A percentile compares a stretch with the other conserved stretches of the same genome.
Evolutionary conservation across 495 filamentous ascomycete genomes (phyloP).

Genomic region (Lasiosphaeris hirsuta): DNA sequence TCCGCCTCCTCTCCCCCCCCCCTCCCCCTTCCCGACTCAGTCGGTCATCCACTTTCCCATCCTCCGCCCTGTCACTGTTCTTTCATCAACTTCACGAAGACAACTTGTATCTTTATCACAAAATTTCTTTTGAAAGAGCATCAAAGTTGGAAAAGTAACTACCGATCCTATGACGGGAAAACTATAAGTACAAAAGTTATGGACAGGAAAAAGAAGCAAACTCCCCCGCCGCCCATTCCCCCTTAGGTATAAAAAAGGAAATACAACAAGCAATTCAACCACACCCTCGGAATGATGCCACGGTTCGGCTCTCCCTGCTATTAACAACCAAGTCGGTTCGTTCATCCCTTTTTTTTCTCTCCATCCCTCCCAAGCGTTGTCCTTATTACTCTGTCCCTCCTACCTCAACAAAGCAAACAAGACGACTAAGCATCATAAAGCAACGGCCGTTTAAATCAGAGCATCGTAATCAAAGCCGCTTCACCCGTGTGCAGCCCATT

Average conservation of each 20-base stretch:
- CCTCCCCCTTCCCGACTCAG: too few species aligned
- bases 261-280: neutral
- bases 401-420: neutral
- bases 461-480: constrained; percentile 11
- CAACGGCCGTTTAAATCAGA: constrained; percentile 20
- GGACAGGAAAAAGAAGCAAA: constrained; percentile 4
- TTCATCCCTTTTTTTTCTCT: neutral
- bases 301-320: neutral
- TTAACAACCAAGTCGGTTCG: neutral
- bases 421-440: neutral
- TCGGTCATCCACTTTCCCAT: too few species aligned
- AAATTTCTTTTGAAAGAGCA: neutral
- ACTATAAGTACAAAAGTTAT: constrained; percentile 6
- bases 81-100: too few species aligned
- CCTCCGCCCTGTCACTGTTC: too few species aligned
- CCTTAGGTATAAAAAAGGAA: too few species aligned
- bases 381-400: neutral
- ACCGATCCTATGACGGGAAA: neutral
- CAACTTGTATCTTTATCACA: neutral
- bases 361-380: neutral
- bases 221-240: neutral
- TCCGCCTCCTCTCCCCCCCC: too few species aligned
- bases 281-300: neutral
- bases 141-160: neutral
- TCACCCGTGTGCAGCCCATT: neutral